These are phyloP conservation scores for Ophiosphaerella korrae DNA, from an alignment of 2,329 filamentous ascomycete species.

Conservation along the genomic window DNA sequence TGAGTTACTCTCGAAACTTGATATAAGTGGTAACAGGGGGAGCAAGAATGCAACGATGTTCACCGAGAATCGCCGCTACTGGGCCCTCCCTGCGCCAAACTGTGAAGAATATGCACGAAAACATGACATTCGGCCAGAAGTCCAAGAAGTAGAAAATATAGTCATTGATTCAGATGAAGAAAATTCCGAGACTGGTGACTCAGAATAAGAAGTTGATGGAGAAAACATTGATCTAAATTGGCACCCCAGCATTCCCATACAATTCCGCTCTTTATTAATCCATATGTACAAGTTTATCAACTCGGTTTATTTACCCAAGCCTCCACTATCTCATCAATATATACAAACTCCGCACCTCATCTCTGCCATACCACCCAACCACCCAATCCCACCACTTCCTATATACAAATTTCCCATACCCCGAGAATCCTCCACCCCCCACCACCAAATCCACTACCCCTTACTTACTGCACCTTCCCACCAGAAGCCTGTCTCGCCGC, in stretches of 20 bases:
- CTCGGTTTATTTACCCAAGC: too few species aligned
- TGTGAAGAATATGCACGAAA: too few species aligned
- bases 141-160: too few species aligned
- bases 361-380: not conserved
- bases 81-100: too few species aligned
- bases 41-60: not conserved
- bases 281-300: not conserved
- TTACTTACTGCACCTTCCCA: not conserved
- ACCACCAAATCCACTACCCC: not conserved
- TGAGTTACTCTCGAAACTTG: not conserved
- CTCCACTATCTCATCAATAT: not conserved
- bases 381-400: not conserved
- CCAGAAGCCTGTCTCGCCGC: conserved; percentile 17
- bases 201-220: too few species aligned
- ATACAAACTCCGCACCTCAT: not conserved
- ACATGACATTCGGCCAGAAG: too few species aligned
- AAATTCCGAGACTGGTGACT: too few species aligned
- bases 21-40: not conserved
- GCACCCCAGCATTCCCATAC: too few species aligned
- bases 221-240: too few species aligned
- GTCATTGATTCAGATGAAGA: too few species aligned
- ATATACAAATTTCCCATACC: not conserved
- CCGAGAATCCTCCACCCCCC: not conserved
- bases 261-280: too few species aligned
- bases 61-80: too few species aligned